phyloP scores from a whole-genome alignment of 106 monocot genomes.

The Acorus calamus region DNA sequence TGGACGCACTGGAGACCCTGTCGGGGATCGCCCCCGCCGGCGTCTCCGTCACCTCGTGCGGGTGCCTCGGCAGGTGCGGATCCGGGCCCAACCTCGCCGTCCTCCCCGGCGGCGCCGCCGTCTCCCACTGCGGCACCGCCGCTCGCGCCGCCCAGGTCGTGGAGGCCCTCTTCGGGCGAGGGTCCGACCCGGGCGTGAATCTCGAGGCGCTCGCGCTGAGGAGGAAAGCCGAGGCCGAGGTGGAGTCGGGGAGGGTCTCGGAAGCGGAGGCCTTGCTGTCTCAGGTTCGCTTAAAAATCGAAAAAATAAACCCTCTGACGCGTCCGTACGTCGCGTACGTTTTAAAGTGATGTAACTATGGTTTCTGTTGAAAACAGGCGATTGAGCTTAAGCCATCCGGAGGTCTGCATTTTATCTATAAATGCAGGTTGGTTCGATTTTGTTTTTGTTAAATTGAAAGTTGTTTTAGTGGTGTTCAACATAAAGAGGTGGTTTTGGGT shows the following conservation, averaged over 20 bases:
- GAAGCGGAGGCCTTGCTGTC: slow-evolving; percentile 37
- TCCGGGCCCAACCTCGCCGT: slow-evolving; percentile 60
- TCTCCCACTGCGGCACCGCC: slow-evolving; percentile 53
- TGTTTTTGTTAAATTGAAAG: neutral
- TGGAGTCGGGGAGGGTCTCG: slow-evolving; percentile 30
- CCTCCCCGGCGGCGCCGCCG: slow-evolving; percentile 31
- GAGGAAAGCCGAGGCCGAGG: slow-evolving; percentile 37
- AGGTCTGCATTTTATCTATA: slow-evolving; percentile 52
- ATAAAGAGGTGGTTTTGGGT: neutral
- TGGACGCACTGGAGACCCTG: slow-evolving; percentile 37
- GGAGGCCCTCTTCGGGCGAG: slow-evolving; percentile 19
- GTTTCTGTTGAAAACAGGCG: slow-evolving; percentile 33
- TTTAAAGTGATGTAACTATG: neutral
- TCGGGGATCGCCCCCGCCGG: slow-evolving; percentile 44
- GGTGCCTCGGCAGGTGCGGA: slow-evolving; percentile 64
- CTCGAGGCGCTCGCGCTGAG: slow-evolving; percentile 33
- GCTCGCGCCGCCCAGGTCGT: slow-evolving; percentile 44
- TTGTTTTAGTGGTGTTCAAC: no score
- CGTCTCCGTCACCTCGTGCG: slow-evolving; percentile 48
- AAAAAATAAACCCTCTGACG: no score
- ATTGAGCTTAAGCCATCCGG: slow-evolving; percentile 47
- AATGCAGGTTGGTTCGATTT: slow-evolving; percentile 32
- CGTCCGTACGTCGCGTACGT: neutral
- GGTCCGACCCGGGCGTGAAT: slow-evolving; percentile 23
- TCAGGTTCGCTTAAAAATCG: slow-evolving; percentile 18